A percentile compares a stretch with the other conserved stretches of the same genome.
Evolutionary conservation across 768 basidiomycete genomes (phyloP).

Genomic region (Mycena haematopus): DNA sequence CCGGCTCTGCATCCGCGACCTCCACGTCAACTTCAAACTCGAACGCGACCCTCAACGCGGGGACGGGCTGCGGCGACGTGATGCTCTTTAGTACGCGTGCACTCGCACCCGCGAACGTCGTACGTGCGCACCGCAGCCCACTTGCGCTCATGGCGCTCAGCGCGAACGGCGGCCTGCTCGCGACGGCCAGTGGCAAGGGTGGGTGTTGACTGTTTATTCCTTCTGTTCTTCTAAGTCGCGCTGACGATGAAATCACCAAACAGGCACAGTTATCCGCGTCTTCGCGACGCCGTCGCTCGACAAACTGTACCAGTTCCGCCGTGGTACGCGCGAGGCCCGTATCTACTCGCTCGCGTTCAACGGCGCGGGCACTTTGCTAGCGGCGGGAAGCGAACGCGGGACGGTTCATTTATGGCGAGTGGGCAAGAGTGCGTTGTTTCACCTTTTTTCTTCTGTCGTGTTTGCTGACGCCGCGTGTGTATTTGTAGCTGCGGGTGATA

Average conservation of each 20-base stretch:
- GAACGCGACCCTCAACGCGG: not conserved
- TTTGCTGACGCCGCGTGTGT: not conserved
- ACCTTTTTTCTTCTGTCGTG: not conserved
- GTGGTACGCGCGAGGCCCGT: slow-evolving; percentile 85
- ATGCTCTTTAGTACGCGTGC: slow-evolving; percentile 94
- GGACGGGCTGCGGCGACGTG: slow-evolving; percentile 68
- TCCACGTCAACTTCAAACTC: slow-evolving; percentile 46
- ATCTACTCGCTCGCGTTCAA: slow-evolving; percentile 90
- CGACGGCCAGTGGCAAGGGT: slow-evolving; percentile 62
- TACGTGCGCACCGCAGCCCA: slow-evolving; percentile 96
- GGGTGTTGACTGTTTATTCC: not conserved
- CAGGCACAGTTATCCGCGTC: slow-evolving; percentile 96
- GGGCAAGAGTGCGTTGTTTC: not conserved
- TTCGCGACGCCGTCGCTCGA: slow-evolving; percentile 91
- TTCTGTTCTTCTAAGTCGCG: not conserved
- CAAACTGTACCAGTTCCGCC: slow-evolving; percentile 92
- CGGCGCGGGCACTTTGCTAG: slow-evolving; percentile 77
- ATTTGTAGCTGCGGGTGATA: not conserved
- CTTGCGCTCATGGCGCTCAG: slow-evolving; percentile 90
- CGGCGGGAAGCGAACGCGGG: slow-evolving; percentile 90
- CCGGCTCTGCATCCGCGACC: slow-evolving; percentile 15
- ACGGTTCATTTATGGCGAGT: slow-evolving; percentile 85
- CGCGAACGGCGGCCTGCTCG: slow-evolving; percentile 85
- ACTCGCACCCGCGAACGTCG: slow-evolving; percentile 91
- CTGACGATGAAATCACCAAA: slow-evolving; percentile 40